phyloP scores from a whole-genome alignment of 768 basidiomycete genomes.

The Pleurotus platypus region DNA sequence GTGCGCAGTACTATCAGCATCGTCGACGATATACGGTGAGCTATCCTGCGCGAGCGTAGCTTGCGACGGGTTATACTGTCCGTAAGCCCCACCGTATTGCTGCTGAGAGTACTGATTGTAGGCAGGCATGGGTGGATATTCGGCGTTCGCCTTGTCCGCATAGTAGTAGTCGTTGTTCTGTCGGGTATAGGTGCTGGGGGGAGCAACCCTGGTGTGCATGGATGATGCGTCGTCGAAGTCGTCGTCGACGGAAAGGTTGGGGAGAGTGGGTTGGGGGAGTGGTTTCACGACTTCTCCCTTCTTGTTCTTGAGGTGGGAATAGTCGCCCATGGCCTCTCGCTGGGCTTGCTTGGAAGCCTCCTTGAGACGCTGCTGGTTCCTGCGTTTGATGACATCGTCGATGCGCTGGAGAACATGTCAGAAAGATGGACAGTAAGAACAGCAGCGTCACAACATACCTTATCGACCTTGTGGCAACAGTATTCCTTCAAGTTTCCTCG shows the following conservation, averaged over 20 bases:
- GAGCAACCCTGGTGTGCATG: constrained; percentile 49
- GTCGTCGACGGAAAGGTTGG: constrained; percentile 86
- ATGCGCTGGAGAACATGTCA: constrained; percentile 61
- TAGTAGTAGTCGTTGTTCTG: constrained; percentile 51
- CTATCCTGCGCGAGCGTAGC: constrained; percentile 54
- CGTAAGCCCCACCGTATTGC: constrained; percentile 45
- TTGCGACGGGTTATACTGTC: constrained; percentile 58
- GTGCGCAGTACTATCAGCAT: constrained; percentile 62
- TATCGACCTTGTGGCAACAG: constrained; percentile 98
- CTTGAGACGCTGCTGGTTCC: constrained; percentile 79
- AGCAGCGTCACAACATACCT: constrained; percentile 43
- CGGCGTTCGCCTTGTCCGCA: constrained; percentile 45
- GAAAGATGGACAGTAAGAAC: background rate
- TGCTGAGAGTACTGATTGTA: constrained; percentile 61
- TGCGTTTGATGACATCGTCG: constrained; percentile 87
- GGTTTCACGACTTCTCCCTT: constrained; percentile 83
- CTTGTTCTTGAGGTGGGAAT: constrained; percentile 88
- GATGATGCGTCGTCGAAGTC: constrained; percentile 59
- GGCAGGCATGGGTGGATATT: constrained; percentile 73
- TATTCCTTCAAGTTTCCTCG: constrained; percentile 99
- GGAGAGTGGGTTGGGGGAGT: constrained; percentile 91
- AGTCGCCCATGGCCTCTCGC: constrained; percentile 91
- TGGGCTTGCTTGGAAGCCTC: constrained; percentile 79
- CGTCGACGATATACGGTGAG: constrained; percentile 57
- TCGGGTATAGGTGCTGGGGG: constrained; percentile 48